Percentiles rank a stretch among this genome's conserved stretches.
Evolutionary conservation across 2,329 filamentous ascomycete species (phyloP).

Genomic region (Phaeosphaeriaceae sp.): DNA sequence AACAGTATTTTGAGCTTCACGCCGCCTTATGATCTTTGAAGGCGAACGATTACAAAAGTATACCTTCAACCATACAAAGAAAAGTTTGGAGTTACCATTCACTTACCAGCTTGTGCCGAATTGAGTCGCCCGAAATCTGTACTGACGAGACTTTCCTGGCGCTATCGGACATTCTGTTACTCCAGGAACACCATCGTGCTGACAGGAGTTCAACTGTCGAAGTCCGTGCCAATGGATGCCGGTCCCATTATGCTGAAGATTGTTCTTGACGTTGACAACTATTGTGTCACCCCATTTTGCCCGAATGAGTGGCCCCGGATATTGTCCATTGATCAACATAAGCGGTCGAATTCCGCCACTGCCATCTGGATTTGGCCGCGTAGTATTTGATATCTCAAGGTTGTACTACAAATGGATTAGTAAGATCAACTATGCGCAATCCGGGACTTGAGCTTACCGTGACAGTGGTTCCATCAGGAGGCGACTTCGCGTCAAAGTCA

Average conservation of each 20-base stretch:
- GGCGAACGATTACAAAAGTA: too few species aligned
- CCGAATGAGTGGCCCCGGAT: slow-evolving; percentile 64
- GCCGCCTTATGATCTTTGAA: too few species aligned
- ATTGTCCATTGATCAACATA: slow-evolving; percentile 60
- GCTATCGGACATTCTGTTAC: slow-evolving; percentile 68
- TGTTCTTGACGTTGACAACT: slow-evolving; percentile 50
- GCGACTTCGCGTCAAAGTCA: slow-evolving; percentile 54
- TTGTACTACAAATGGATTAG: slow-evolving; percentile 39
- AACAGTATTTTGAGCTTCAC: too few species aligned
- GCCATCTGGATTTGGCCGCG: slow-evolving; percentile 49
- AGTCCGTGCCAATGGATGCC: slow-evolving; percentile 61
- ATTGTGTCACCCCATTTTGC: slow-evolving; percentile 49
- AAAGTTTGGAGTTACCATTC: too few species aligned
- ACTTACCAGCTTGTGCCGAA: slow-evolving; percentile 55
- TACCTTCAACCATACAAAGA: too few species aligned
- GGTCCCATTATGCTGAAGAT: slow-evolving; percentile 54
- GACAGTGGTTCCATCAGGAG: slow-evolving; percentile 47
- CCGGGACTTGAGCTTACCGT: slow-evolving; percentile 22
- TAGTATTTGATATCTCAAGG: slow-evolving; percentile 51
- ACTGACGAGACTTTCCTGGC: slow-evolving; percentile 63
- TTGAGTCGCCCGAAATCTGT: slow-evolving; percentile 62
- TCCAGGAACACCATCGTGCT: slow-evolving; percentile 64
- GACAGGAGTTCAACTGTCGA: slow-evolving; percentile 43
- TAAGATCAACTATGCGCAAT: not conserved
- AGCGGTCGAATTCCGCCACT: slow-evolving; percentile 39